Evolutionary conservation across 179 eudicot species (phyloP), one percentile per base, ranked within the genome.

Genomic region (Silene noctiflora): DNA sequence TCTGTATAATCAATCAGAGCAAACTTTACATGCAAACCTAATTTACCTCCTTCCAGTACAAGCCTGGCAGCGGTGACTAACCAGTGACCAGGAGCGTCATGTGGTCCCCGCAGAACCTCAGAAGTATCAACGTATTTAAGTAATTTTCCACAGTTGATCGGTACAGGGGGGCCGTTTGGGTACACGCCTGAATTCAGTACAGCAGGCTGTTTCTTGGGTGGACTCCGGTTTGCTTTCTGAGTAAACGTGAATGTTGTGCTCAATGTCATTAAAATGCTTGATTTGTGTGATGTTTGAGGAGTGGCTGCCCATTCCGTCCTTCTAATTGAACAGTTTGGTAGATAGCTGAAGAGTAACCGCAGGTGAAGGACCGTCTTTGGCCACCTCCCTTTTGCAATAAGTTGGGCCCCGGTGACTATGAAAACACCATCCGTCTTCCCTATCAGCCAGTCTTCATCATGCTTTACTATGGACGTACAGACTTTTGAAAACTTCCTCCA

Each of bases 51-150:
- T 12, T 94, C 98, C 0, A 80, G 69, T 64, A 89, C 91, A 69
- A 92, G 86, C 85, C 84, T 92, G 62, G 94, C 98, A 10, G 96
- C 98, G 2, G 86, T 90, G 24, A 94, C 98, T 79, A 94, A 64
- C 97, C 98, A 94, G 81, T 94, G 98, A 10, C 98, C 98, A 0
- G 98, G 98, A 29, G 82, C 78, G 75, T 94, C 91, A 74, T 89
- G 91, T 1, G 98, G 96, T 13, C 98, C 97, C n/a, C 96, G 87
- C 6, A 84, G 63, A 67, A 94, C 93, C 85, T 92, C 98, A 8
- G 88, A 78, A 4, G 83, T 80, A 67, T 91, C 97, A 4, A 94
- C 86, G 20, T 83, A 90, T 69, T 86, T 92, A n/a, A 91, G 90
- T 67, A 92, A 82, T 84, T 90, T 92, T 64, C 76, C 82, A 0